Evolutionary conservation across 805 yeast species (phyloP).

Genomic region (Huiozyma naganishii): DNA sequence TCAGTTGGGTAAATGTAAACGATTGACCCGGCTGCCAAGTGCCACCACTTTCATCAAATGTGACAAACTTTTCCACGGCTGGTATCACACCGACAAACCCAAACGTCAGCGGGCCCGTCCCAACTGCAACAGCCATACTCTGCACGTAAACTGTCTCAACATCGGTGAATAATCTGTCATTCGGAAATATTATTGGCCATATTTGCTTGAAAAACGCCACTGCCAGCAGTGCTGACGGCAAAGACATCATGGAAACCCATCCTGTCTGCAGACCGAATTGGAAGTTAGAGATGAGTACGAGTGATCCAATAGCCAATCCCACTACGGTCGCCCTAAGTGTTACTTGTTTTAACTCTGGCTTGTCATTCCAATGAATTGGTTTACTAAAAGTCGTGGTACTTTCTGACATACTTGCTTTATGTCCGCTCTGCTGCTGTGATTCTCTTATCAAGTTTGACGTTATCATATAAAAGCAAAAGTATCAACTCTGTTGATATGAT

Average conservation of each 20-base stretch:
- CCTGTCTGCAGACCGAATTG: conserved; percentile 97
- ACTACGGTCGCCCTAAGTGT: conserved; percentile 64
- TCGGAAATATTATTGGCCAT: conserved; percentile 21
- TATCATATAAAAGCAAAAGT: too few species aligned
- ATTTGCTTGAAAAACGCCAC: conserved; percentile 67
- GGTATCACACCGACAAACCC: conserved; percentile 95
- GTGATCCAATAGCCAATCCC: conserved; percentile 77
- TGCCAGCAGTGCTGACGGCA: conserved; percentile 85
- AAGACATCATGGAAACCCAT: conserved; percentile 98
- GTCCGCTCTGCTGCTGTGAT: neutral
- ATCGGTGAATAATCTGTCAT: conserved; percentile 50
- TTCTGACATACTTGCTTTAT: neutral
- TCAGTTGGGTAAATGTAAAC: conserved; percentile 41
- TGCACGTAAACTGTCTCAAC: conserved; percentile 92
- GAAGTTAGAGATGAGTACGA: conserved; percentile 80
- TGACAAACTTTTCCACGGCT: conserved; percentile 82
- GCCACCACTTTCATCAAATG: conserved; percentile 63
- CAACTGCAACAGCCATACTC: conserved; percentile 91
- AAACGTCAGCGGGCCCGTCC: conserved; percentile 93
- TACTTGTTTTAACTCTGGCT: conserved; percentile 49
- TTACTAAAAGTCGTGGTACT: too few species aligned
- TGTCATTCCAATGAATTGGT: conserved; percentile 31
- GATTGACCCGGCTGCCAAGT: conserved; percentile 22
- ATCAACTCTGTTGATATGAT: too few species aligned
- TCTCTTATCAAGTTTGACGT: neutral